Conservation (phyloP, 805 yeast genomes). For the Komagataella phaffii region DNA sequence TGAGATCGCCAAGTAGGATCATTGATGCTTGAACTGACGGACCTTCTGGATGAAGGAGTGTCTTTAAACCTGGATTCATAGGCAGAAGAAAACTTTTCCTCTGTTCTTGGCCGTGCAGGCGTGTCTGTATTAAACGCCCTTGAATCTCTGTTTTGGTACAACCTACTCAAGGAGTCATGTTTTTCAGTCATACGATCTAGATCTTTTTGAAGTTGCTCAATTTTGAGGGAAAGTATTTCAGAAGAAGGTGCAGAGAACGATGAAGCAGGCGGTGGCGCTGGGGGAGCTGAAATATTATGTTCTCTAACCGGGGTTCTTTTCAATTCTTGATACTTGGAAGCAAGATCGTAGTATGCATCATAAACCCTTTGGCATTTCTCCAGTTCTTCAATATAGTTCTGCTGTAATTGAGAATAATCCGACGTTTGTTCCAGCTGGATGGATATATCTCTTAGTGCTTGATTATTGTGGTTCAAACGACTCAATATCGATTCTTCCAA, state of each 20-base stretch:
- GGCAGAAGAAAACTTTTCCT: background rate
- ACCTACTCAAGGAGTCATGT: background rate
- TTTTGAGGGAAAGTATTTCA: background rate
- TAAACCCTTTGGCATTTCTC: slow-evolving; percentile 16
- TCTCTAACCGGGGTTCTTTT: background rate
- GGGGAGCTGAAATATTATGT: background rate
- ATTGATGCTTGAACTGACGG: background rate
- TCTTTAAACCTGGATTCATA: background rate
- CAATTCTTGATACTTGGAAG: slow-evolving; percentile 12
- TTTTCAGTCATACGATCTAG: background rate
- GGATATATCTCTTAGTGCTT: slow-evolving; percentile 2
- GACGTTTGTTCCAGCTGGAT: slow-evolving; percentile 1
- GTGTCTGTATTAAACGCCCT: background rate
- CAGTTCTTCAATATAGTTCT: slow-evolving; percentile 18
- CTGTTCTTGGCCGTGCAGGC: background rate
- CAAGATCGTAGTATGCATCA: slow-evolving; percentile 18
- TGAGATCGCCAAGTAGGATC: background rate
- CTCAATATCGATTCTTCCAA: background rate
- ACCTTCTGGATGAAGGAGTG: background rate
- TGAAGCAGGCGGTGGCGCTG: background rate
- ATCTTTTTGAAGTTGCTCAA: background rate
- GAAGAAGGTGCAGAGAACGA: background rate
- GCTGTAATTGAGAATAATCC: slow-evolving; percentile 12
- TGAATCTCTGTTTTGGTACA: background rate
- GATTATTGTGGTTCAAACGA: background rate